These are phyloP conservation scores for Penicillium sp. DNA, from an alignment of 2,329 filamentous ascomycete species.

Conservation along the genomic window DNA sequence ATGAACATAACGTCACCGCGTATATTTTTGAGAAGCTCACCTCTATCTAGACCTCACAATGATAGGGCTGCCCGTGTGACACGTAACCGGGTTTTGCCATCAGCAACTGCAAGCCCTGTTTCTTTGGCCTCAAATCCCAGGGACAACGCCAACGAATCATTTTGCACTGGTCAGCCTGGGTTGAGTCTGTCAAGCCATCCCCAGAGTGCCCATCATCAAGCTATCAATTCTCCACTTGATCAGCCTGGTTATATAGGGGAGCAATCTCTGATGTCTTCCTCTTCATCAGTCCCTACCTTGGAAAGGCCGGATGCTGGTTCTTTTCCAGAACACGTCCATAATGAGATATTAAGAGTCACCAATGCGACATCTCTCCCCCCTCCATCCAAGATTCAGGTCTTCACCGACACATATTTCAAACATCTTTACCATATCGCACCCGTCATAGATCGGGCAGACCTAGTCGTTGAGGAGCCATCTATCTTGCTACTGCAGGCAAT, in stretches of 20 bases:
- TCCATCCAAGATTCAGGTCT: neutral
- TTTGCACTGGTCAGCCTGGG: neutral
- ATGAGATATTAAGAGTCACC: neutral
- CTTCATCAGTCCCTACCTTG: neutral
- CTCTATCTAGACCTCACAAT: neutral
- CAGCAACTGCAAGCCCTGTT: neutral
- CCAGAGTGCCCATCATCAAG: neutral
- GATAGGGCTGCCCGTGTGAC: neutral
- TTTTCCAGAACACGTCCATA: neutral
- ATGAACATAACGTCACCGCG: neutral
- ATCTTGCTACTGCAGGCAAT: neutral
- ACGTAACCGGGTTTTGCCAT: neutral
- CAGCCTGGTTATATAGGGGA: neutral
- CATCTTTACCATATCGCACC: neutral
- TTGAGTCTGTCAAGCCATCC: too few species aligned
- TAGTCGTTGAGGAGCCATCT: neutral
- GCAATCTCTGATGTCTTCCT: neutral
- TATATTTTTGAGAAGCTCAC: neutral
- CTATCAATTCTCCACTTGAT: neutral
- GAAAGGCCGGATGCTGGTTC: neutral
- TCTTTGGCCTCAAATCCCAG: neutral
- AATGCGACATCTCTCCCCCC: neutral
- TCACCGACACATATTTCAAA: neutral
- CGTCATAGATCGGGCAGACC: neutral
- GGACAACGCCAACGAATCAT: neutral